phyloP scores from a whole-genome alignment of 192 early-diverging fungal genomes.

The Coemansia sp. region DNA sequence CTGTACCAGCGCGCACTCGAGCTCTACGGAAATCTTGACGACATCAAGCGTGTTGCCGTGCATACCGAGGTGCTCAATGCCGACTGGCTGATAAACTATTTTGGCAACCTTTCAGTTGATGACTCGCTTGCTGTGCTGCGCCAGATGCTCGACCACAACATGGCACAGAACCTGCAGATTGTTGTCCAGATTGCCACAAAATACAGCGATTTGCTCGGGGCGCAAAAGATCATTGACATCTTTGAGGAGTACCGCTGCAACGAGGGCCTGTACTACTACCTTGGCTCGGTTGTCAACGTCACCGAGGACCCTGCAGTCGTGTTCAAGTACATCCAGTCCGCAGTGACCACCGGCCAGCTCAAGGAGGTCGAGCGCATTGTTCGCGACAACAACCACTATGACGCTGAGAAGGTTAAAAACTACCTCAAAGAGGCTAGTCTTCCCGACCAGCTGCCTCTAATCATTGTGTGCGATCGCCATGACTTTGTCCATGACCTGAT shows the following conservation, averaged over 20 bases:
- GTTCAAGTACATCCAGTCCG: conserved; percentile 99
- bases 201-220: conserved; percentile 93
- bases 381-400: conserved; percentile 94
- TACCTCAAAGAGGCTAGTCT: conserved; percentile 98
- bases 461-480: conserved; percentile 98
- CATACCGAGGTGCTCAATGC: conserved; percentile 81
- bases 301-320: conserved; percentile 93
- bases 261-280: conserved; percentile 96
- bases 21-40: conserved; percentile 93
- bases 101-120: conserved; percentile 94
- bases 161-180: conserved; percentile 93
- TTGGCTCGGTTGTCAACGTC: conserved; percentile 94
- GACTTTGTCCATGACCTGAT: conserved; percentile 98
- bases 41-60: conserved; percentile 91
- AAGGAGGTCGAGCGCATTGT: conserved; percentile 98
- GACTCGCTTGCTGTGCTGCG: conserved; percentile 92
- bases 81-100: conserved; percentile 94
- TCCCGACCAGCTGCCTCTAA: conserved; percentile 93
- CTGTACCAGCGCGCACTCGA: conserved; percentile 94
- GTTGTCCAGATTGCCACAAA: conserved; percentile 95
- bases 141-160: conserved; percentile 90
- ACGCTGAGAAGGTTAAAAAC: conserved; percentile 98
- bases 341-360: conserved; percentile 85
- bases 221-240: conserved; percentile 83
- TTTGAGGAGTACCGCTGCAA: conserved; percentile 91